Evolutionary conservation across 371 early-diverging fungal genomes (phyloP).

Genomic region (Nematocida sp.): DNA sequence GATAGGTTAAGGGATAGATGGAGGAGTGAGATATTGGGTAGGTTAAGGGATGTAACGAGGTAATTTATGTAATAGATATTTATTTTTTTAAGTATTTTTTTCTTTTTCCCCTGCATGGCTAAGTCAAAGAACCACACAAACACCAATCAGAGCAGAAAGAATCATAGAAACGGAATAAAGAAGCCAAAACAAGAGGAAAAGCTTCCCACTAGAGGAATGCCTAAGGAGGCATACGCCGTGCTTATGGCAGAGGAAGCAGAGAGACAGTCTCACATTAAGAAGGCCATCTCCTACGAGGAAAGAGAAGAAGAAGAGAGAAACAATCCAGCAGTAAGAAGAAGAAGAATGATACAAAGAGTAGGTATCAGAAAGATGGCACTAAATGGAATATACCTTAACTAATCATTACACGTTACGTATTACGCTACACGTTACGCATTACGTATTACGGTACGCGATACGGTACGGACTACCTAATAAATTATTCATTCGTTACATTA

Average conservation of each 20-base stretch:
- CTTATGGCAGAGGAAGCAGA: neutral
- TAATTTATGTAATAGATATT: neutral
- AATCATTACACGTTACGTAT: constrained; percentile 1
- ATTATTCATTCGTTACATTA: too few species aligned
- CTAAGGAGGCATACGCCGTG: neutral
- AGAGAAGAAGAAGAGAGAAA: constrained; percentile 7
- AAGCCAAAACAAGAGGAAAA: constrained; percentile 52
- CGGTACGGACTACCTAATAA: too few species aligned
- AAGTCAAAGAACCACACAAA: constrained; percentile 99
- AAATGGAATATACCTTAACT: constrained; percentile 52
- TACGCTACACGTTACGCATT: too few species aligned
- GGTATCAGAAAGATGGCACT: constrained; percentile 49
- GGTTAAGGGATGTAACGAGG: neutral
- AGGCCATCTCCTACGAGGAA: constrained; percentile 36
- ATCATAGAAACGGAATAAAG: constrained; percentile 67
- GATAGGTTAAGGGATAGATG: neutral
- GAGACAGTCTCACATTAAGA: constrained; percentile 9
- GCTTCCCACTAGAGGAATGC: constrained; percentile 44
- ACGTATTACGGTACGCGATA: too few species aligned
- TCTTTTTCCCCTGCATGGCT: constrained; percentile 70
- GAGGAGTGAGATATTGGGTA: neutral
- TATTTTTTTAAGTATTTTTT: constrained; percentile 57
- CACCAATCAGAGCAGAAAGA: constrained; percentile 83
- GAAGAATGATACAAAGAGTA: constrained; percentile 27
- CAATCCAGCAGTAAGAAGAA: constrained; percentile 25